Base-by-base conservation (phyloP, 805 yeast species). In the Saccharomycopsis fodiens region DNA sequence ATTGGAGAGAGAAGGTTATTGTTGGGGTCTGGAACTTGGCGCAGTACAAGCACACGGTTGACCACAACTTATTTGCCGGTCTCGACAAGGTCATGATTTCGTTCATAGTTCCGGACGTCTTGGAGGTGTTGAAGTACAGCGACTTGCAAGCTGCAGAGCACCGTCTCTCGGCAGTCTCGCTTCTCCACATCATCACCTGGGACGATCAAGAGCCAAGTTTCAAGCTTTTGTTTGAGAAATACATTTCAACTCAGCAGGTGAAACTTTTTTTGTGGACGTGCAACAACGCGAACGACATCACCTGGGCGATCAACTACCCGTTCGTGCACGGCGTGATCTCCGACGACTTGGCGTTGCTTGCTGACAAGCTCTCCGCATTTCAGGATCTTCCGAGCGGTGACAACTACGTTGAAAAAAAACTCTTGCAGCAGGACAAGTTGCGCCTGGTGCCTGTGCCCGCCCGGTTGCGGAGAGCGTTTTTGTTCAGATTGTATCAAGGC, bases 191-290 rank as follows among this genome's bases (percentile, higher is more conserved):
- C 19, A 46, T 50, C 6, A 22, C 49, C 10, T 53, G 56, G 44
- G 54, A 50, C 13, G 8, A 17, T 10, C 10, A 39, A 10, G 27
- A 30, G 15, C 17, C 41, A 3, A 25, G 43, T 4, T 15, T 47
- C 17, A 41, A 48, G 19, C 27, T 19, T 7, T 29, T 45, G 10
- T 15, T 50, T 16, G 30, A 25, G 13, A 35, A 37, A 8, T 22
- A 44, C 22, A 41, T 35, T 21, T 16, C 32, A 8, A 17, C 38
- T 1, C 30, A 25, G 32, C 36, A 51, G 17, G 25, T 63, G 3
- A 53, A 55, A 32, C 47, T 65, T 13, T 65, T 66, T 64, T 52
- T 64, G 41, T 65, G 69, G 69, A 65, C 69, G 10, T 57, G 63
- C 21, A 65, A 65, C 49, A 41, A 52, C 20, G 45, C 50, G 7